phyloP scores from a whole-genome alignment of 2,329 filamentous ascomycete species.

The Arthrobotrys megalospora region DNA sequence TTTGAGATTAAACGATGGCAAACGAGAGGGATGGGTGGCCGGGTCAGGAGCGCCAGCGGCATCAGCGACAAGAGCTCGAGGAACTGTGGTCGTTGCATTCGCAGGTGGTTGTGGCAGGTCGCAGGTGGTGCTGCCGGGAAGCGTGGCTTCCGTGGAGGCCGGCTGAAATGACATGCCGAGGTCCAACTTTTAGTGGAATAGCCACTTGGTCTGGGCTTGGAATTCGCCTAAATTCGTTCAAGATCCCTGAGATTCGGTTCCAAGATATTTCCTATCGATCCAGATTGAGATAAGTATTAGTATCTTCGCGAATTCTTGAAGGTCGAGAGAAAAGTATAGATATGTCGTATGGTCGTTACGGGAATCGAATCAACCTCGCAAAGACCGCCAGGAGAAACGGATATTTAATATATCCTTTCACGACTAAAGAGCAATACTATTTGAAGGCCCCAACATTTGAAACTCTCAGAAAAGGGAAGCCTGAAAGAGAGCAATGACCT shows the following conservation, averaged over 20 bases:
- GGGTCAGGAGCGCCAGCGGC: neutral
- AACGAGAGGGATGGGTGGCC: conserved; percentile 7
- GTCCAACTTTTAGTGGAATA: conserved; percentile 25
- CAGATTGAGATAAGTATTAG: neutral
- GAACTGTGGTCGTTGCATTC: conserved; percentile 10
- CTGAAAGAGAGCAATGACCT: conserved; percentile 4
- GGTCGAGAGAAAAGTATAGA: neutral
- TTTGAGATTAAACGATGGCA: conserved; percentile 40
- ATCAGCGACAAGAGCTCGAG: conserved; percentile 8
- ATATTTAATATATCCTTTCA: neutral
- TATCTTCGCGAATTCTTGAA: neutral
- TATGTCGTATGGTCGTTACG: neutral
- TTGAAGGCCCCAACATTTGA: neutral
- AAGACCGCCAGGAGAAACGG: neutral
- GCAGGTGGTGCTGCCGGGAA: conserved; percentile 6
- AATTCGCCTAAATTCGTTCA: conserved; percentile 36
- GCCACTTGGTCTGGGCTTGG: neutral
- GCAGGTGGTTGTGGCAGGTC: conserved; percentile 35
- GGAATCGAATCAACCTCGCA: neutral
- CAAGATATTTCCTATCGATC: conserved; percentile 27
- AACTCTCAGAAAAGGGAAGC: conserved; percentile 31
- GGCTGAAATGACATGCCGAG: conserved; percentile 58
- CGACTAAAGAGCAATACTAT: neutral
- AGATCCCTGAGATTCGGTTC: conserved; percentile 26
- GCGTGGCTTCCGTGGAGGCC: conserved; percentile 31